Base-by-base conservation (phyloP, 1,139 yeast species). In the Suhomyces bolitotheri region DNA sequence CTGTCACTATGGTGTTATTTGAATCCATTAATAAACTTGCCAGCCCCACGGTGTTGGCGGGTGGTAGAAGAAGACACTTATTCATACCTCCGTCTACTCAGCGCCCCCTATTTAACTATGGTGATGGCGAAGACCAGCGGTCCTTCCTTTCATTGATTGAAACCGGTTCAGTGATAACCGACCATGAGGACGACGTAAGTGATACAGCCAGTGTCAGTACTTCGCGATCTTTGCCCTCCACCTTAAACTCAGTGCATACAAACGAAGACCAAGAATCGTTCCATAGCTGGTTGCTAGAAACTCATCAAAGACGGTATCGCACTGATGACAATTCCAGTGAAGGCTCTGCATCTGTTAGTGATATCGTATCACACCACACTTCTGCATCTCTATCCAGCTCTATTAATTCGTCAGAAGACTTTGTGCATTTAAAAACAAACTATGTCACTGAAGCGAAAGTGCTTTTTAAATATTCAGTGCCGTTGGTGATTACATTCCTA, bases 1-100 rank as follows among this genome's bases (percentile, higher is more conserved):
- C 8, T 17, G 20, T 16, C 5, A 22, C 6, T 1, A 71, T 71
- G 76, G 76, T 71, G 29, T 60, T 70, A 40, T 70, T 69, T 34
- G 55, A 59, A 36, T 50, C 65, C 9, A 68, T 71, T 33, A 71
- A 71, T 45, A 59, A 60, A 43, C 56, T 70, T 30, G 72, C 74
- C 29, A 68, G 66, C 45, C 73, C 74, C 13, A 58, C 59, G 31
- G 60, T 63, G n/a, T 41, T 64, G 15, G 64, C 70, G 5, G 65
- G 65, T 16, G 68, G 68, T 20, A 53, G 74, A 34, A 55, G 75
- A 38, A 55, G 76, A 40, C 56, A 72, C 31, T 50, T 71, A 16
- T 82, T 78, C 54, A 73, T 82, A n/a, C 87, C 88, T 1, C 88
- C 89, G 0, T 77, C 85, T 28, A 82, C 86, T 1, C 74, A 78